Evolutionary conservation across 495 filamentous ascomycete species (phyloP).

Genomic region (Echria macrotheca): DNA sequence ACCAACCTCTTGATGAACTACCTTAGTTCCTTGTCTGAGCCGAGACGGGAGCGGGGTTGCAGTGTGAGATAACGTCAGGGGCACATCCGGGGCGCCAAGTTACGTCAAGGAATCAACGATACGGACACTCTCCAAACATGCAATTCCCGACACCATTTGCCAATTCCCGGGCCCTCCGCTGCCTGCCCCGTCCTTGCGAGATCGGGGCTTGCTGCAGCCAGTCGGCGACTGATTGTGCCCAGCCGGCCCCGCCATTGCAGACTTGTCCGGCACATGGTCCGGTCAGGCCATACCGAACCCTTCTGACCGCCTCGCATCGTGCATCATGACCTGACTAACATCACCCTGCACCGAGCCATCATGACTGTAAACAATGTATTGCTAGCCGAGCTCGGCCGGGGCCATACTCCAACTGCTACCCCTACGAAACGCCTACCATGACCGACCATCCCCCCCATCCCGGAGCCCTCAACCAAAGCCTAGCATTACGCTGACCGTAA

Average conservation of each 20-base stretch:
- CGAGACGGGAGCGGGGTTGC: slow-evolving; percentile 1
- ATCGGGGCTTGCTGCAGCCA: neutral
- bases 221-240: neutral
- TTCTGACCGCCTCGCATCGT: neutral
- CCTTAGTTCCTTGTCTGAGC: no score
- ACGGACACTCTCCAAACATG: neutral
- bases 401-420: no score
- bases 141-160: neutral
- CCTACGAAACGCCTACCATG: no score
- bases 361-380: no score
- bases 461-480: no score
- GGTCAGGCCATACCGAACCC: neutral
- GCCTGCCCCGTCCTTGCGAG: neutral
- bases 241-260: neutral
- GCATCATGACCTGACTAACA: no score
- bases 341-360: no score
- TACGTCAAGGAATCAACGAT: neutral
- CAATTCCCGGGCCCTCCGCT: neutral
- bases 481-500: no score
- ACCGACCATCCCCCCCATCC: no score
- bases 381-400: no score
- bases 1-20: no score
- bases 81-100: neutral
- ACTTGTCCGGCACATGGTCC: no score
- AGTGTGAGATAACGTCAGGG: slow-evolving; percentile 1